These are phyloP conservation scores for Nepenthes alata DNA, from an alignment of 179 eudicot species.

Conservation along the genomic window DNA sequence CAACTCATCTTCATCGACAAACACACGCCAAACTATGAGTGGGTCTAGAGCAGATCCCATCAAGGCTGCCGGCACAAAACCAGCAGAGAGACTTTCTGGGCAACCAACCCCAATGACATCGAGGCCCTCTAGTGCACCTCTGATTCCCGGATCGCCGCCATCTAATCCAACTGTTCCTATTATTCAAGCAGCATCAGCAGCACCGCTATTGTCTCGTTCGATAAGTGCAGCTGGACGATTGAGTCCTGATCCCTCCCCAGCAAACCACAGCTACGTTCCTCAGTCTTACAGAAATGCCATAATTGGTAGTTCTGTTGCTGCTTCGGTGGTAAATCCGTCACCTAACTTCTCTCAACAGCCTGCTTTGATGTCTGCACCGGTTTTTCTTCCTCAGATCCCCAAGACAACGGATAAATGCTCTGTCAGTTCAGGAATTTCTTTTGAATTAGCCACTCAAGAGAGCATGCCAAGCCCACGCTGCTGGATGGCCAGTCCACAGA, in stretches of 20 bases:
- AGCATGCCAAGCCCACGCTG: conserved; percentile 24
- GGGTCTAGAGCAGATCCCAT: conserved; percentile 20
- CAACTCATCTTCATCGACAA: conserved; percentile 14
- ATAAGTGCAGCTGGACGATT: conserved; percentile 66
- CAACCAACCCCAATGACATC: conserved; percentile 39
- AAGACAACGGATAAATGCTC: conserved; percentile 31
- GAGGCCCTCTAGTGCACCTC: conserved; percentile 77
- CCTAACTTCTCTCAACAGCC: conserved; percentile 37
- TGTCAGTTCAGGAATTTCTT: conserved; percentile 30
- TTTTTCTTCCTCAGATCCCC: conserved; percentile 22
- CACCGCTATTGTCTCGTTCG: conserved; percentile 58
- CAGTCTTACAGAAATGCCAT: conserved; percentile 76
- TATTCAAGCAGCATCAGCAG: conserved; percentile 29
- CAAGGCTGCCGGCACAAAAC: conserved; percentile 22
- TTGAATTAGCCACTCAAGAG: conserved; percentile 31
- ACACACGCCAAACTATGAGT: conserved; percentile 20
- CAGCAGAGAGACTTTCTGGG: conserved; percentile 28
- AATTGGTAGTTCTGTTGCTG: conserved; percentile 31
- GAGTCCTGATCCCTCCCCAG: conserved; percentile 56
- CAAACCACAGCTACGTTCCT: conserved; percentile 34
- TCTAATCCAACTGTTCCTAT: conserved; percentile 37
- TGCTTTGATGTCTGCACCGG: conserved; percentile 20
- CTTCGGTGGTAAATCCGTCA: conserved; percentile 25
- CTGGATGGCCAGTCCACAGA: conserved; percentile 44
- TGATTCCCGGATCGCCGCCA: conserved; percentile 35